These are phyloP conservation scores for Verticillium longisporum DNA, from an alignment of 2,329 filamentous ascomycete genomes.

Conservation along the genomic window DNA sequence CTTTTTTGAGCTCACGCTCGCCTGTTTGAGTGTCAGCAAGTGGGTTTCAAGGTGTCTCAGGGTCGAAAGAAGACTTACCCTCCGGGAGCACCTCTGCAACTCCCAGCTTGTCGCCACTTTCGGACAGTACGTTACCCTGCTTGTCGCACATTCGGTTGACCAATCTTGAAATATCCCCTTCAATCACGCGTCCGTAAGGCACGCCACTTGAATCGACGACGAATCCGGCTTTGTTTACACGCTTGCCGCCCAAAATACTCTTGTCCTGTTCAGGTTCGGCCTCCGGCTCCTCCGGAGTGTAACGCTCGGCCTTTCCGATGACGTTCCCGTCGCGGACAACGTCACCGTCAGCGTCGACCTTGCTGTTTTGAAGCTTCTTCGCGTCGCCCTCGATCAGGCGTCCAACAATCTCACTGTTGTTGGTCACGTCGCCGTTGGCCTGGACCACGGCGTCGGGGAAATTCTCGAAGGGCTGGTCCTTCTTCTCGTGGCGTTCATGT, in stretches of 20 bases:
- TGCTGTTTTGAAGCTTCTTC: conserved; percentile 56
- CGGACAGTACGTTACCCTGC: conserved; percentile 64
- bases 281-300: conserved; percentile 45
- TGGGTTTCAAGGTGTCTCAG: conserved; percentile 53
- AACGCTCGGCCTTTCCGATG: conserved; percentile 61
- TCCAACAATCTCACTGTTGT: conserved; percentile 49
- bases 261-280: conserved; percentile 48
- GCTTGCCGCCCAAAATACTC: conserved; percentile 60
- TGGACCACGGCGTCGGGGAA: conserved; percentile 37
- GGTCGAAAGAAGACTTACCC: too few species aligned
- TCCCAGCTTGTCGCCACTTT: conserved; percentile 35
- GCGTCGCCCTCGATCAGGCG: conserved; percentile 57
- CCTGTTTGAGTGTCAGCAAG: conserved; percentile 58
- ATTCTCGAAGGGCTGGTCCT: conserved; percentile 22
- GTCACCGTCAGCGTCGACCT: conserved; percentile 63
- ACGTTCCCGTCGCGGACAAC: conserved; percentile 61
- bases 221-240: conserved; percentile 64
- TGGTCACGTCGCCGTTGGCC: conserved; percentile 44
- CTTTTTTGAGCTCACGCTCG: conserved; percentile 55
- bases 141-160: conserved; percentile 65
- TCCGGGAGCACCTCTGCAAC: too few species aligned
- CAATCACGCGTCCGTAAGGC: conserved; percentile 59
- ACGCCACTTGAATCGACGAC: conserved; percentile 46
- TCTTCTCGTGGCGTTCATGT: conserved; percentile 39
- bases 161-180: conserved; percentile 58